Conservation (phyloP, 352 stramenopile species). For the Blastocystis sp. region DNA sequence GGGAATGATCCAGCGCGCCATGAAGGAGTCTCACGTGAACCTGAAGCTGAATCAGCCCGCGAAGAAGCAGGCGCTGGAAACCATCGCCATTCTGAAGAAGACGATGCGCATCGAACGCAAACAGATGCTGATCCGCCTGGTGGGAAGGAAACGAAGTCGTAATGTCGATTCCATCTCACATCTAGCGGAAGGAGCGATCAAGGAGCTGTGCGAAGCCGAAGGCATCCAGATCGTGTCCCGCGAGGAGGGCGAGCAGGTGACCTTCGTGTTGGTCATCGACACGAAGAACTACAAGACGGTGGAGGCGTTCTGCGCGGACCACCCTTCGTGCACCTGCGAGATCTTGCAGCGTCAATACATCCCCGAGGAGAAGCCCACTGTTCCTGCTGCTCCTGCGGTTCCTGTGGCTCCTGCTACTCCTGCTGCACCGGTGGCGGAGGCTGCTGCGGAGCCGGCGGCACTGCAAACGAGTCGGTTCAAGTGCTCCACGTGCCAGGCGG, state of each 20-base stretch:
- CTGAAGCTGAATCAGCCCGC: constrained; percentile 87
- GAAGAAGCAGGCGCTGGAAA: constrained; percentile 92
- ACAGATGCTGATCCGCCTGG: constrained; percentile 82
- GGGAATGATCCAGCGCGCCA: constrained; percentile 89
- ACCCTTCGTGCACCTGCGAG: constrained; percentile 15
- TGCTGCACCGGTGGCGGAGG: neutral
- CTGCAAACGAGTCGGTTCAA: constrained; percentile 39
- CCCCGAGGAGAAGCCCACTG: constrained; percentile 18
- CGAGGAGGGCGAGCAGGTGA: neutral
- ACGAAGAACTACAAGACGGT: constrained; percentile 28
- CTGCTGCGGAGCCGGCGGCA: neutral
- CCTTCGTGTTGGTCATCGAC: constrained; percentile 12
- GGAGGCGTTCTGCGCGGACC: constrained; percentile 8
- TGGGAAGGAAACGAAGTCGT: neutral
- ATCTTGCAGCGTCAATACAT: constrained; percentile 25
- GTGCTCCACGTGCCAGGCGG: constrained; percentile 78
- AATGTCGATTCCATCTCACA: neutral
- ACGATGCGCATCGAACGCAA: constrained; percentile 90
- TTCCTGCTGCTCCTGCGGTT: neutral
- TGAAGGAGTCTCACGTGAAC: constrained; percentile 90
- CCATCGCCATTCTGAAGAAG: constrained; percentile 87
- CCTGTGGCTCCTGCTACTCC: neutral
- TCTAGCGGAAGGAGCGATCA: neutral
- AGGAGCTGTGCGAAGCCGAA: constrained; percentile 8
- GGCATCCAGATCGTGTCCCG: neutral